Evolutionary conservation across 176 grass and related monocot genomes (phyloP).

Genomic region (Thinopyrum elongatum): DNA sequence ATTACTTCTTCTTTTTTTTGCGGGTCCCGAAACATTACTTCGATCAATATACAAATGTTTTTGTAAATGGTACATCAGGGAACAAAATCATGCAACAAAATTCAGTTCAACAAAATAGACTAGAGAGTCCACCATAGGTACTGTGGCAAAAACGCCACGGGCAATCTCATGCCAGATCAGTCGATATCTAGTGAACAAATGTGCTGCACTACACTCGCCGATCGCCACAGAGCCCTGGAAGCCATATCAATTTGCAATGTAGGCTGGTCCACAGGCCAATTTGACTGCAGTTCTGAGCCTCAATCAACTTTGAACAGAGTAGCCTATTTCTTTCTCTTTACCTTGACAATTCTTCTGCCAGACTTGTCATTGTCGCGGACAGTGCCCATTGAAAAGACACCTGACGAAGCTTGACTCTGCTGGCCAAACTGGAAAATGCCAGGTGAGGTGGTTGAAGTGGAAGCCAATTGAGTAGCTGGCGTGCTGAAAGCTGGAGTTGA

Average conservation of each 20-base stretch:
- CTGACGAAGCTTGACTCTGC: conserved; percentile 37
- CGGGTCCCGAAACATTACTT: background rate
- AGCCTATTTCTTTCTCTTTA: conserved; percentile 45
- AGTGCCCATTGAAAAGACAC: conserved; percentile 35
- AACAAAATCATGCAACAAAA: conserved; percentile 16
- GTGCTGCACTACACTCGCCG: background rate
- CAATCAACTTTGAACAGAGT: background rate
- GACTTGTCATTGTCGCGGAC: conserved; percentile 29
- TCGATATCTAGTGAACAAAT: background rate
- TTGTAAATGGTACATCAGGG: background rate
- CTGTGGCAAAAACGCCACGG: background rate
- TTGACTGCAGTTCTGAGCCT: background rate
- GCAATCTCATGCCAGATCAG: conserved; percentile 18
- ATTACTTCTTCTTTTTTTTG: too few relatives aligned
- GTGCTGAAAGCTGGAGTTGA: conserved; percentile 7
- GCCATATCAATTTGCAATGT: conserved; percentile 5
- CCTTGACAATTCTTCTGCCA: conserved; percentile 39
- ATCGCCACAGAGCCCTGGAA: background rate
- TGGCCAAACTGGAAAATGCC: conserved; percentile 38
- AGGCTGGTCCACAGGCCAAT: background rate
- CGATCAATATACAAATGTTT: background rate
- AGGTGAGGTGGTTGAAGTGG: background rate
- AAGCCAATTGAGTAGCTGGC: conserved; percentile 20
- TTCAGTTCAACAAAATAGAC: background rate
- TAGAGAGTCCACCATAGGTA: background rate